A percentile compares a stretch with the other conserved stretches of the same genome.
These are phyloP conservation scores for Oryza coarctata DNA, from an alignment of 176 grass and related monocot genomes.

Conservation along the genomic window DNA sequence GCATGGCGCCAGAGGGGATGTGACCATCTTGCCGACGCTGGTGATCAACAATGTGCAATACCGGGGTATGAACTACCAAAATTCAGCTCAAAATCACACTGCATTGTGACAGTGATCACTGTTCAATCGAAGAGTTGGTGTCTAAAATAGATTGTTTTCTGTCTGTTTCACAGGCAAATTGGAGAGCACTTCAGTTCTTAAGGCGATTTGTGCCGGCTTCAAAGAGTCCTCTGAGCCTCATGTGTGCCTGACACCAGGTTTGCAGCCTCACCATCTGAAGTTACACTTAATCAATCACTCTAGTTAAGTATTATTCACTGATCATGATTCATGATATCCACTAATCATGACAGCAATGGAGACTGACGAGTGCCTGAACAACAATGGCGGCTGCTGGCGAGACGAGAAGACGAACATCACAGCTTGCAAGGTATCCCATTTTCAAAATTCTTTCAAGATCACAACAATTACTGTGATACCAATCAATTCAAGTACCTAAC, in stretches of 20 bases:
- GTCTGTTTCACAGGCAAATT: conserved; percentile 50
- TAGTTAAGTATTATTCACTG: not conserved
- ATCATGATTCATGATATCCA: not conserved
- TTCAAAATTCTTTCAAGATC: not conserved
- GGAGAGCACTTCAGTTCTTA: conserved; percentile 69
- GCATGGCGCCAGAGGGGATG: conserved; percentile 67
- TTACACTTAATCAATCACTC: not conserved
- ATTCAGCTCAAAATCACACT: not conserved
- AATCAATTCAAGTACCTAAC: not conserved
- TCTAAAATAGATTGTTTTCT: not conserved
- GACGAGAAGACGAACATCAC: conserved; percentile 59
- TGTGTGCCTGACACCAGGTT: conserved; percentile 84
- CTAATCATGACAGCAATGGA: conserved; percentile 46
- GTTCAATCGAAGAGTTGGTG: not conserved
- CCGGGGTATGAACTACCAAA: conserved; percentile 39
- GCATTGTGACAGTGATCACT: not conserved
- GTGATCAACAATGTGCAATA: conserved; percentile 95
- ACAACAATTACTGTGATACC: not conserved
- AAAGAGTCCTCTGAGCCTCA: conserved; percentile 77
- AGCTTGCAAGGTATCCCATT: conserved; percentile 58
- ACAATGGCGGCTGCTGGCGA: conserved; percentile 79
- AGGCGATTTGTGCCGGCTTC: conserved; percentile 85
- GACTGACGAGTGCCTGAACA: conserved; percentile 69
- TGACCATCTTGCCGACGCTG: conserved; percentile 84
- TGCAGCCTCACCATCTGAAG: not conserved